A percentile compares a stretch with the other conserved stretches of the same genome.
These are phyloP conservation scores for Haplosporangium sp. DNA, from an alignment of 371 early-diverging fungal species.

Conservation along the genomic window DNA sequence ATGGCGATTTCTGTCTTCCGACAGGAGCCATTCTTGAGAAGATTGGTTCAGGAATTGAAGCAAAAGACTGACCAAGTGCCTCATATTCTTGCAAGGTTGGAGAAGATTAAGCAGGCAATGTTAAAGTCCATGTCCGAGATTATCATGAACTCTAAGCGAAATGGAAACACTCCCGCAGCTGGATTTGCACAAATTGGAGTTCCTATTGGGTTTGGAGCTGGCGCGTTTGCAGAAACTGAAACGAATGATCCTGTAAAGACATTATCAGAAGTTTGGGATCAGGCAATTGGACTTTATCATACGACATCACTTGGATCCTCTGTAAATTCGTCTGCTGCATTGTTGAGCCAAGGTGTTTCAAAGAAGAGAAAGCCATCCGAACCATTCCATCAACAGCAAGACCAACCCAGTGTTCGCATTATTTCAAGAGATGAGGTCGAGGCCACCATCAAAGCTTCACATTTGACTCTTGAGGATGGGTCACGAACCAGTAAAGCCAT, in stretches of 20 bases:
- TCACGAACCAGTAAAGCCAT: background rate
- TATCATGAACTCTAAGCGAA: constrained; percentile 44
- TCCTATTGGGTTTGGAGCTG: constrained; percentile 40
- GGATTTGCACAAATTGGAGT: constrained; percentile 66
- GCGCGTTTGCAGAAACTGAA: constrained; percentile 10
- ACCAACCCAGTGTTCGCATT: constrained; percentile 48
- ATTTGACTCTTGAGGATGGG: constrained; percentile 34
- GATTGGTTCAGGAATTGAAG: constrained; percentile 55
- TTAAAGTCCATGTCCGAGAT: constrained; percentile 50
- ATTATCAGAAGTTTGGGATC: constrained; percentile 45
- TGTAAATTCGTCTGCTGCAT: background rate
- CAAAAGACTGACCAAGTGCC: constrained; percentile 39
- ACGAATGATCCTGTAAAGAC: constrained; percentile 37
- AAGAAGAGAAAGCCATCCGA: constrained; percentile 52
- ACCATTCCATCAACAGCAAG: constrained; percentile 54
- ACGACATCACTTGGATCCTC: constrained; percentile 20
- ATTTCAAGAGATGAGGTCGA: constrained; percentile 33
- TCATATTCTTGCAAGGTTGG: constrained; percentile 39
- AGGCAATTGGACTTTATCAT: constrained; percentile 34
- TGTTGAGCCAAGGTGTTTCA: background rate
- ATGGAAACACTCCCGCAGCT: constrained; percentile 46
- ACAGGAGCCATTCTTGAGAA: constrained; percentile 71
- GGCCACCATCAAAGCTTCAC: constrained; percentile 32
- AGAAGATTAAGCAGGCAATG: constrained; percentile 48
- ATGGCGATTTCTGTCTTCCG: constrained; percentile 63